A percentile compares a stretch with the other conserved stretches of the same genome.
Conservation (phyloP, 306 rosid genomes). For the Quercus agrifolia region DNA sequence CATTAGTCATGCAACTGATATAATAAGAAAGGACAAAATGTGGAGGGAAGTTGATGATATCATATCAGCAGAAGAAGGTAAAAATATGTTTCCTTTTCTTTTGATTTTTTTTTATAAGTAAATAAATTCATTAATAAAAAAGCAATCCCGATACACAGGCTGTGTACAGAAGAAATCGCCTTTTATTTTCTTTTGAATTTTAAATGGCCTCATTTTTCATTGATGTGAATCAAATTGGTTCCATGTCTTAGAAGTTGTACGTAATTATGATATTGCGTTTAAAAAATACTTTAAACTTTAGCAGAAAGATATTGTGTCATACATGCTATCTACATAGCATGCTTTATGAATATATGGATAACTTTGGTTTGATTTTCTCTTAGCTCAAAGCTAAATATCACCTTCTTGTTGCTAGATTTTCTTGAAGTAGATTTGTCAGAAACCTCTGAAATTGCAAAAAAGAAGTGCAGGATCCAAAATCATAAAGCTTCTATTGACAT, state of each 20-base stretch:
- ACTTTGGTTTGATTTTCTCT: slow-evolving; percentile 30
- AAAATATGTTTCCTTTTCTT: slow-evolving; percentile 11
- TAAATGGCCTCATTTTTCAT: neutral
- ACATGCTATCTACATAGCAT: neutral
- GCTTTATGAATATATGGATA: slow-evolving; percentile 3
- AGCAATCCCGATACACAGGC: no score
- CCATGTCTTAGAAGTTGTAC: slow-evolving; percentile 1
- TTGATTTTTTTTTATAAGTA: no score
- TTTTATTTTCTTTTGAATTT: neutral
- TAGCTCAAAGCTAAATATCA: slow-evolving; percentile 13
- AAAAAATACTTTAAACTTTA: neutral
- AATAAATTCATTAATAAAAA: no score
- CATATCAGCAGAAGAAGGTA: slow-evolving; percentile 46
- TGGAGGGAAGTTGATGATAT: slow-evolving; percentile 34
- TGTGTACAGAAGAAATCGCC: neutral
- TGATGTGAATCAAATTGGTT: slow-evolving; percentile 13
- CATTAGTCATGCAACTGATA: slow-evolving; percentile 24
- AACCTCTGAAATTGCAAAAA: slow-evolving; percentile 8
- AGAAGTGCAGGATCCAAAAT: slow-evolving; percentile 27
- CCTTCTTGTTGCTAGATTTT: slow-evolving; percentile 26
- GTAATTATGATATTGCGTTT: neutral
- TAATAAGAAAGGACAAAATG: slow-evolving; percentile 25
- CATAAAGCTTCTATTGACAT: slow-evolving; percentile 37
- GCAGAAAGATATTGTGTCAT: neutral
- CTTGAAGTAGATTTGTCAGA: slow-evolving; percentile 45